Base-by-base conservation (phyloP, 345 rosid species). In the Boechera stricta region DNA sequence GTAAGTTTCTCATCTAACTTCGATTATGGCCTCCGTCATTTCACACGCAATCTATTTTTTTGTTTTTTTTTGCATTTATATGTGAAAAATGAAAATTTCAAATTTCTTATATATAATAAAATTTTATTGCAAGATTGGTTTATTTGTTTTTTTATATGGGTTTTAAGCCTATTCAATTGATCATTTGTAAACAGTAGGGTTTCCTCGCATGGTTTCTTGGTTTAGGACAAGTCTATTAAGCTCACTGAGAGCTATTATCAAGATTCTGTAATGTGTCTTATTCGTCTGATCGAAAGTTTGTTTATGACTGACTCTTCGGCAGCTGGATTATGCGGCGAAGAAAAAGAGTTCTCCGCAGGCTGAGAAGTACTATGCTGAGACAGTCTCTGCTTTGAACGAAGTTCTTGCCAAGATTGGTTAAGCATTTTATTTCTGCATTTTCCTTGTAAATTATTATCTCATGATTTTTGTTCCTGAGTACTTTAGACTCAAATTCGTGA, bases 321-420 rank as follows among this genome's bases (percentile, higher is more conserved):
- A 94, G 98, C 69, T 92, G 82, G 98, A 94, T 76, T 77, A 92
- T 70, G 98, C 98, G 44, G 97, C 97, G 18, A 94, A 94, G 90
- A 82, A 75, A 44, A 94, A 90, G 90, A 92, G 89, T 91, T 57
- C 80, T 58, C 71, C 92, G 2, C 82, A 89, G 53, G 98, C 98
- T 67, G 93, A 94, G 86, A 94, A 92, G 81, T 91, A 85, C 76
- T 94, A 91, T 72, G 82, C 89, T 1, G 82, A 86, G 84, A 90
- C 98, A 0, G 90, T 89, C 41, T 83, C 98, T 79, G 16, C 80
- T 71, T 79, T 94, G 72, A 90, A 90, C 78, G 89, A 90, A 73
- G 95, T 94, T 77, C 88, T 92, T 79, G 84, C 93, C 79, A 90
- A 92, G 83, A 86, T 94, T 80, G 98, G 98, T 63, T 94, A 82